Evolutionary conservation across 2,329 filamentous ascomycete species (phyloP).

Genomic region (Aspergillus floridensis): DNA sequence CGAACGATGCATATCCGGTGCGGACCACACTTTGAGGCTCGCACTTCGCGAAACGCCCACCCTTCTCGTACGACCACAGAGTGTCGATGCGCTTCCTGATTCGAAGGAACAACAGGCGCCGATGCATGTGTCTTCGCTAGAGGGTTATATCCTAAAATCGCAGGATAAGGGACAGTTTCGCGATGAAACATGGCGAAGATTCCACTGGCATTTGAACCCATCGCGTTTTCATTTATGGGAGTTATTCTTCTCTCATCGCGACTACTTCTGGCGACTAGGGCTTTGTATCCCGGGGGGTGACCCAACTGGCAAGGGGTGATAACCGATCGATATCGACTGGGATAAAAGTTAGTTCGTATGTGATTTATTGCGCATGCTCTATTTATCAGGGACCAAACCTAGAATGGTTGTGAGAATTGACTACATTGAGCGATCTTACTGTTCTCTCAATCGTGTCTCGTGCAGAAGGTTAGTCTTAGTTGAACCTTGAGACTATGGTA

Average conservation of each 20-base stretch:
- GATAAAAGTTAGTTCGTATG: background rate
- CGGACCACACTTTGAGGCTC: constrained; percentile 32
- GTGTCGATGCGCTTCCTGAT: background rate
- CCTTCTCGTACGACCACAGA: background rate
- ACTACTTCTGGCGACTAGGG: constrained; percentile 94
- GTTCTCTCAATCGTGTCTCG: no score
- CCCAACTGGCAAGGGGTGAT: constrained; percentile 21
- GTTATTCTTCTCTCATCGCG: constrained; percentile 86
- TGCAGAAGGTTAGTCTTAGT: no score
- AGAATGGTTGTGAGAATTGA: background rate
- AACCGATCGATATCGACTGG: background rate
- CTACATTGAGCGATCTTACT: no score
- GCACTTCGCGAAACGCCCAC: constrained; percentile 7
- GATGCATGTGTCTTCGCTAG: background rate
- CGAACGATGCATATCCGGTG: constrained; percentile 65
- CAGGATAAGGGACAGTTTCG: background rate
- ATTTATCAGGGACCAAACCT: background rate
- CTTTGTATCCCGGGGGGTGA: constrained; percentile 78
- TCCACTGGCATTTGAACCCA: constrained; percentile 32
- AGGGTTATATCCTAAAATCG: background rate
- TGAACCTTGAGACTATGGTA: no score
- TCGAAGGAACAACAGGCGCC: background rate
- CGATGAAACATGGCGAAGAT: background rate
- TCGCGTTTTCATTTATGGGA: constrained; percentile 80
- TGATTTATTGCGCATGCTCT: background rate